Percentiles rank a stretch among this genome's conserved stretches.
Conservation (phyloP, 495 filamentous ascomycete species). For the Neurospora africana region DNA sequence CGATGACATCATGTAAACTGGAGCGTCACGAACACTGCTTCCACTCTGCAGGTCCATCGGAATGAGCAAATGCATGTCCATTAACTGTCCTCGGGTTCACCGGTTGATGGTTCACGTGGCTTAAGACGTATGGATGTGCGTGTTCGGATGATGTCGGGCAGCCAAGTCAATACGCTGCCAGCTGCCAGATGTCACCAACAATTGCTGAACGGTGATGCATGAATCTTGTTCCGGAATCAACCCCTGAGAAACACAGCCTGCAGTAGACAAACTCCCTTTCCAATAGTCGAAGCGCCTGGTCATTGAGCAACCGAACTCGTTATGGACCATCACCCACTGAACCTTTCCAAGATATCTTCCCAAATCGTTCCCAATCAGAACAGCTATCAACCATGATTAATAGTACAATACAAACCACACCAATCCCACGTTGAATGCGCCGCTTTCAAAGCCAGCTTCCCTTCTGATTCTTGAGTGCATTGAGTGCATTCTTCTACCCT, state of each 20-base stretch:
- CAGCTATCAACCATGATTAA: neutral
- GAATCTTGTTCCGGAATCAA: neutral
- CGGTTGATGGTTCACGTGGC: neutral
- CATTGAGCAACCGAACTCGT: no score
- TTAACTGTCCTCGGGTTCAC: neutral
- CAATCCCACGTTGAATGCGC: neutral
- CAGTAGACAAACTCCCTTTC: neutral
- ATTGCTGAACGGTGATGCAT: neutral
- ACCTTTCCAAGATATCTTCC: neutral
- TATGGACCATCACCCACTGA: no score
- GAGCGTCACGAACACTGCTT: neutral
- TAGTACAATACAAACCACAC: neutral
- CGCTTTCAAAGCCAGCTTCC: neutral
- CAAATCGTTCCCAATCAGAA: neutral
- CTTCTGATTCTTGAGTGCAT: neutral
- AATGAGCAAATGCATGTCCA: neutral
- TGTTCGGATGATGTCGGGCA: neutral
- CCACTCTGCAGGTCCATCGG: neutral
- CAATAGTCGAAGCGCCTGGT: neutral
- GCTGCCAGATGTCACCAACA: neutral
- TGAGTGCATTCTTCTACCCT: neutral
- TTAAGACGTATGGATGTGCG: neutral
- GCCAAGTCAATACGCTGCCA: neutral
- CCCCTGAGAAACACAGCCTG: neutral
- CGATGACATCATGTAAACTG: neutral